Evolutionary conservation across 805 yeast species (phyloP).

Genomic region (Wickerhamomyces hampshirensis): DNA sequence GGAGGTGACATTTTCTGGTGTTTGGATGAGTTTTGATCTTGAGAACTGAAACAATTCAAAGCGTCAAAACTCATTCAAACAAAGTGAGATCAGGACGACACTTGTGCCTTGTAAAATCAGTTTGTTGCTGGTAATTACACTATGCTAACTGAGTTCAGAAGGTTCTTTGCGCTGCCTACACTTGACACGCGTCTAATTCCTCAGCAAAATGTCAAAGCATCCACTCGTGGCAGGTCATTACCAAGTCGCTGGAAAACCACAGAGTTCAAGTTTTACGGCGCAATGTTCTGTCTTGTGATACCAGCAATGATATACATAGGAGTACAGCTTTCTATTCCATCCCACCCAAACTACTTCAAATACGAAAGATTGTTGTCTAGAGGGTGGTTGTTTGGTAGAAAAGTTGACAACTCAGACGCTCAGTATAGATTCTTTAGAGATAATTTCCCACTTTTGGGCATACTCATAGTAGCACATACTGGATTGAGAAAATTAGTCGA

Average conservation of each 20-base stretch:
- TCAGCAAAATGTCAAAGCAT: conserved; percentile 3
- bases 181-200: conserved; percentile 37
- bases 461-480: conserved; percentile 51
- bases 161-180: conserved; percentile 28
- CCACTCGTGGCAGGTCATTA: conserved; percentile 12
- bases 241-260: conserved; percentile 64
- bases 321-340: conserved; percentile 69
- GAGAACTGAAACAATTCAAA: no score
- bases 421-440: conserved; percentile 88
- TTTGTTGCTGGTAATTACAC: no score
- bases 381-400: conserved; percentile 90
- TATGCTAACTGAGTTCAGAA: no score
- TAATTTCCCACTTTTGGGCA: conserved; percentile 61
- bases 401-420: conserved; percentile 87
- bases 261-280: conserved; percentile 68
- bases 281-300: conserved; percentile 61
- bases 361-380: conserved; percentile 57
- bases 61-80: no score
- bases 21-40: no score
- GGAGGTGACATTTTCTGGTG: no score
- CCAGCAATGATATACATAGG: conserved; percentile 84
- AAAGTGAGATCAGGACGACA: no score
- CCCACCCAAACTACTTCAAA: conserved; percentile 65
- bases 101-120: no score
- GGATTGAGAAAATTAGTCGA: conserved; percentile 36